Evolutionary conservation across 2,329 filamentous ascomycete species (phyloP), one percentile per base, ranked within the genome.

Genomic region (Pezizomycotina sp.): DNA sequence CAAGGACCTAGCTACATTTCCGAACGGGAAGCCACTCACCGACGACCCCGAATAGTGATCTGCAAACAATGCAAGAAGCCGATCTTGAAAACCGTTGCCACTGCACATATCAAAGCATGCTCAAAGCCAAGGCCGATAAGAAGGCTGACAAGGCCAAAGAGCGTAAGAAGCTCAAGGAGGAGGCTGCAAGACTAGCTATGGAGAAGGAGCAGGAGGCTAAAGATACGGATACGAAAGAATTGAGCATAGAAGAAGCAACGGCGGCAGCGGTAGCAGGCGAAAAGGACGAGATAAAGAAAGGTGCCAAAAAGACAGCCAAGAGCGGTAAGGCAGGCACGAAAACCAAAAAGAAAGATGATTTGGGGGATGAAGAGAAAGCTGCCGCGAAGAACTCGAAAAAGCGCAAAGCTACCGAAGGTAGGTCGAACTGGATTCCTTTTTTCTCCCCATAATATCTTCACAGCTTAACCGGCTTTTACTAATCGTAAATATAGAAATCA

Each of bases 31-130:
- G 39, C 82, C 83, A 0, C 67, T 92, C 48, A 75, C 83, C 50
- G 84, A 92, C 52, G 66, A 65, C 38, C 69, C 78, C 7, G 81
- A 92, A 68, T 81, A 6, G 74, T 89, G 32, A 68, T 77, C 48
- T 98, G 86, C 66, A 93, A 89, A 56, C 82, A 91, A 56, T 98
- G 86, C 62, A 92, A 89, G 59, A 84, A 91, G 51, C 78, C 78
- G 33, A 70, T 92, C 8, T 64, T 89, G 9, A 78, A 76, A 50
- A 71, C 71, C 20, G 74, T 72, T 1, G 77, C 80, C 2, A 75
- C 76, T 40, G 69, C 71, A 12, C 86, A 98, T 53, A 81, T 92
- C 42, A 74, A 76, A 23, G 71, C 76, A 28, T 98, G 86, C 52
- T 61, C 93, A 38, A 77, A 75, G 48, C 71, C 83, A 37, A 92